Base-by-base conservation (phyloP, 208 protist species). In the Polymyxa betae region DNA sequence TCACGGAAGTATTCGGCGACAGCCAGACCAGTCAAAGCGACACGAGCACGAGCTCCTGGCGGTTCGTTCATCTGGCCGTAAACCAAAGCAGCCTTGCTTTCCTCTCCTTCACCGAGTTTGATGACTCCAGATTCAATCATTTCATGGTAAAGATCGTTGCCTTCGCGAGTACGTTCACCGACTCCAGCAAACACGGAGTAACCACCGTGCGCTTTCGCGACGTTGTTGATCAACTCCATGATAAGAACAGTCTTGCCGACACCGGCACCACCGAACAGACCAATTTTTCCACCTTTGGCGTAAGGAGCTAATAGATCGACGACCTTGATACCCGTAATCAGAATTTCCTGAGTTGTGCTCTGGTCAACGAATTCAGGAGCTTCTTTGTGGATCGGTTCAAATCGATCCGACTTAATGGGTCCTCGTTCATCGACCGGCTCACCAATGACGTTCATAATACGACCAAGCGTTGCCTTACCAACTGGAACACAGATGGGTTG, bases 61-160 rank as follows among this genome's bases (percentile, higher is more conserved):
- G 98, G 98, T 95, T 99, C 98, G 95, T 99, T 99, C 98, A 99
- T 99, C 96, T 99, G 98, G 49, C 98, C 98, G 95, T 99, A 99
- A 91, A 99, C 97, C n/a, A 99, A 95, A 68, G 98, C 96, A 91
- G 97, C 98, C 95, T 99, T 99, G 77, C 97, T 98, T 72, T 92
- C 95, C n/a, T 96, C 95, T 32, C 95, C 95, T 77, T 96, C 93
- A 78, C 96, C 94, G 66, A 98, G 94, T 77, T 98, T 96, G 93
- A 98, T 97, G 90, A 98, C 94, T 68, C 92, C 92, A 54, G 97
- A 97, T 92, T 97, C 94, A 94, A 98, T 98, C 98, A 99, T 99
- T 94, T 99, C 98, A 93, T 98, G 95, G 95, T 98, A 99, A 88
- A 99, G 94, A 94, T 99, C 98, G 92, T 90, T 93, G 64, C 97